Evolutionary conservation across 2,329 filamentous ascomycete genomes (phyloP).

Genomic region (Ophiostoma sp.): DNA sequence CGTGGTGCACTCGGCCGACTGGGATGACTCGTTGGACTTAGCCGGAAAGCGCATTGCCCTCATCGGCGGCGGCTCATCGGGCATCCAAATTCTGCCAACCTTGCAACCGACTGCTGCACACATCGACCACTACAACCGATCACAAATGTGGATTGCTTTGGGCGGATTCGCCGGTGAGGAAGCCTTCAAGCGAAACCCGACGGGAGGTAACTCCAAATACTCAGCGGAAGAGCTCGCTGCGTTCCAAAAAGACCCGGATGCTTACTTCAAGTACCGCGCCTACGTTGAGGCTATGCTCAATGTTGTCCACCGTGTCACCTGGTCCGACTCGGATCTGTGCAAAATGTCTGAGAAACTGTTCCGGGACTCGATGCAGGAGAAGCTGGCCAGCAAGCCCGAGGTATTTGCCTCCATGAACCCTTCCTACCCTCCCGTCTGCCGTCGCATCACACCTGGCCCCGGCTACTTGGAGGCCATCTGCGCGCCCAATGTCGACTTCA

Average conservation of each 20-base stretch:
- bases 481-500: constrained; percentile 49
- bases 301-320: constrained; percentile 12
- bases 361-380: constrained; percentile 27
- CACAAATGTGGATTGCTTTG: constrained; percentile 33
- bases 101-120: constrained; percentile 27
- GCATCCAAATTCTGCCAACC: constrained; percentile 35
- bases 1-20: constrained; percentile 36
- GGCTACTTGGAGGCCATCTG: constrained; percentile 51
- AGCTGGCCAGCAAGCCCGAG: constrained; percentile 36
- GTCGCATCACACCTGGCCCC: constrained; percentile 51
- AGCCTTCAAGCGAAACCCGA: constrained; percentile 16
- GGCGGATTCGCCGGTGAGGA: constrained; percentile 21
- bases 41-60: constrained; percentile 35
- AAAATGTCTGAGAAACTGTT: constrained; percentile 22
- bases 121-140: constrained; percentile 38
- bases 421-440: constrained; percentile 45
- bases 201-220: constrained; percentile 16
- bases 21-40: constrained; percentile 31
- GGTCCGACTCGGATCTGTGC: constrained; percentile 31
- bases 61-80: constrained; percentile 38
- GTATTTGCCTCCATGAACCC: constrained; percentile 46
- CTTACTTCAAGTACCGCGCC: constrained; percentile 54
- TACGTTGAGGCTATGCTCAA: constrained; percentile 53
- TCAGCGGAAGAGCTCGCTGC: constrained; percentile 48
- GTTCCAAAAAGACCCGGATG: constrained; percentile 53